Percentiles rank a stretch among this genome's conserved stretches.
These are phyloP conservation scores for Jacaranda mimosifolia DNA, from an alignment of 257 asterid genomes.

Conservation along the genomic window DNA sequence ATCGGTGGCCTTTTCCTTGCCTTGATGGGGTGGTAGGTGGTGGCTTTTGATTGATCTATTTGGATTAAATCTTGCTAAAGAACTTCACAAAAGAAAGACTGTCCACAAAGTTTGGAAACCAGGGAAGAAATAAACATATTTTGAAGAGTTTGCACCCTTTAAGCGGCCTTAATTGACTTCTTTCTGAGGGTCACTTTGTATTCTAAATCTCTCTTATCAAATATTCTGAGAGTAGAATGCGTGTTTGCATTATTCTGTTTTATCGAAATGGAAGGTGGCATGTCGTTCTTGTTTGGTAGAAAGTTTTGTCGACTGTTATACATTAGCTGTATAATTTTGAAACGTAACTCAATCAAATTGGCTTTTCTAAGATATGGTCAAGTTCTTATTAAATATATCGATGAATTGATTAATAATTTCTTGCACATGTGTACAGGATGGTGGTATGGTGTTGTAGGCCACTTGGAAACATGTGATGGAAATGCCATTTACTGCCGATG, in stretches of 20 bases:
- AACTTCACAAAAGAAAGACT: constrained; percentile 25
- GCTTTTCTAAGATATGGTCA: constrained; percentile 39
- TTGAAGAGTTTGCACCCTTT: constrained; percentile 16
- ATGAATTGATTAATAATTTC: constrained; percentile 42
- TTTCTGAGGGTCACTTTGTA: constrained; percentile 9
- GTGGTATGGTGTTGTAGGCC: constrained; percentile 98
- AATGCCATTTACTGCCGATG: constrained; percentile 71
- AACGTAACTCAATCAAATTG: constrained; percentile 31
- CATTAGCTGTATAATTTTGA: constrained; percentile 24
- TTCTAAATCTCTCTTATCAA: background rate
- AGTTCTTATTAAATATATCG: constrained; percentile 30
- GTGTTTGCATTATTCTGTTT: constrained; percentile 1
- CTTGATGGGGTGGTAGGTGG: constrained; percentile 33
- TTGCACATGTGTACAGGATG: constrained; percentile 66
- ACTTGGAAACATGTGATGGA: constrained; percentile 87
- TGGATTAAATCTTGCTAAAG: constrained; percentile 32
- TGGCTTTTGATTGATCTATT: constrained; percentile 28
- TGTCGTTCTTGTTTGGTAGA: constrained; percentile 43
- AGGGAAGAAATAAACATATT: constrained; percentile 31
- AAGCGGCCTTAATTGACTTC: constrained; percentile 47
- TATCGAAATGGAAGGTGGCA: constrained; percentile 35
- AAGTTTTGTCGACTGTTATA: constrained; percentile 31
- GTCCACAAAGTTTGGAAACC: constrained; percentile 14
- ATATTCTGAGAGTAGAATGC: background rate
- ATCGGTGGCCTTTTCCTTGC: constrained; percentile 15